A percentile compares a stretch with the other conserved stretches of the same genome.
phyloP scores from a whole-genome alignment of 768 basidiomycete species.

The Boletus tomentosulus region DNA sequence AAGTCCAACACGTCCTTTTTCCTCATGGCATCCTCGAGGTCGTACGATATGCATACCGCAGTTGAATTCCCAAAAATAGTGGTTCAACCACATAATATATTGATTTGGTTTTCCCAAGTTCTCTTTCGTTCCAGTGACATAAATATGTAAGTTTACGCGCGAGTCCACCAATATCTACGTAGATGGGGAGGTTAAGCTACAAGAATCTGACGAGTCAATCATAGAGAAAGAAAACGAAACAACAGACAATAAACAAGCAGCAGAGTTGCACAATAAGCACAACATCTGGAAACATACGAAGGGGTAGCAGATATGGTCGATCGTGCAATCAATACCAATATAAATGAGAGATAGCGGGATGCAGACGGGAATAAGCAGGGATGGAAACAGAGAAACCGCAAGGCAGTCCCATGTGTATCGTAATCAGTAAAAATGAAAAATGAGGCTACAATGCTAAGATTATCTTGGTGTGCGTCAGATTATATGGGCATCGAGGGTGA shows the following conservation, averaged over 20 bases:
- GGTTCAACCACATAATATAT: constrained; percentile 5
- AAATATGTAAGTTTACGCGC: constrained; percentile 22
- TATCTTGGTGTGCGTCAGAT: constrained; percentile 21
- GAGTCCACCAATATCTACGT: constrained; percentile 28
- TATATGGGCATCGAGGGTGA: constrained; percentile 19
- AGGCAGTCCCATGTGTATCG: constrained; percentile 27
- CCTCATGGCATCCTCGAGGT: constrained; percentile 19
- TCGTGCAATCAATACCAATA: constrained; percentile 26
- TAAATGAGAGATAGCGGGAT: constrained; percentile 13
- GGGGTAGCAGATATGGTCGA: constrained; percentile 1
- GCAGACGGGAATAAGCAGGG: constrained; percentile 6
- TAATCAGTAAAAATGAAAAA: constrained; percentile 13
- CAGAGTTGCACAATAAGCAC: background rate
- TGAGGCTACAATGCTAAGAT: constrained; percentile 17
- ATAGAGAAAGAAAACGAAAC: constrained; percentile 9
- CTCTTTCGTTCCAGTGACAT: constrained; percentile 23
- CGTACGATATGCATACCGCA: background rate
- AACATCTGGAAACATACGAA: constrained; percentile 6
- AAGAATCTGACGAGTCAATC: constrained; percentile 17
- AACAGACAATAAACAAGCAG: constrained; percentile 8
- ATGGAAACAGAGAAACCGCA: constrained; percentile 23
- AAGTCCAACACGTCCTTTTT: background rate
- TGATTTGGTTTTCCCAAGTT: constrained; percentile 2
- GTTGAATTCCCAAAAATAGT: background rate
- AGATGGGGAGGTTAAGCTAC: constrained; percentile 25